A percentile compares a stretch with the other conserved stretches of the same genome.
phyloP scores from a whole-genome alignment of 2,329 filamentous ascomycete genomes.

The Falciphora oryzae region DNA sequence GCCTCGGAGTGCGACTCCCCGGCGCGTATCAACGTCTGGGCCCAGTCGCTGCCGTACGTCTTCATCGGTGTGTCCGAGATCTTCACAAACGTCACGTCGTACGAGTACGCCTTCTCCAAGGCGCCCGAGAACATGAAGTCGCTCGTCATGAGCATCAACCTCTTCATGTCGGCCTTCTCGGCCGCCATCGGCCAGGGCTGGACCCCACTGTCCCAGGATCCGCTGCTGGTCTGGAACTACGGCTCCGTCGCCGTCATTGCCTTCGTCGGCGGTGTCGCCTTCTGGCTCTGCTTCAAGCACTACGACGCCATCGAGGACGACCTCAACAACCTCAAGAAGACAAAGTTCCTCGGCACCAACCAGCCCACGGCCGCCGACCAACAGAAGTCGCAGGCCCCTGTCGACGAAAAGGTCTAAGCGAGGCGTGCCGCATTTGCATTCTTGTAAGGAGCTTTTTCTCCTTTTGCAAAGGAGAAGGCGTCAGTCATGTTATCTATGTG shows the following conservation, averaged over 20 bases:
- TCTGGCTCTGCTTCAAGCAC: slow-evolving; percentile 59
- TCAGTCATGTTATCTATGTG: background rate
- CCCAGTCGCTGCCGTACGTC: slow-evolving; percentile 44
- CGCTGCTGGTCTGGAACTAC: slow-evolving; percentile 71
- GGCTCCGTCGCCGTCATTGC: slow-evolving; percentile 59
- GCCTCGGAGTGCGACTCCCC: slow-evolving; percentile 20
- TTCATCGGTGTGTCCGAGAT: slow-evolving; percentile 45
- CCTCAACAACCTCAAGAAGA: slow-evolving; percentile 45
- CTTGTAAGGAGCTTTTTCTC: background rate
- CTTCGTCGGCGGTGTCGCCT: slow-evolving; percentile 54
- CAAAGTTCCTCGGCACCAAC: slow-evolving; percentile 10
- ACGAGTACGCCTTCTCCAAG: slow-evolving; percentile 73
- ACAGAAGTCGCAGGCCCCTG: slow-evolving; percentile 18
- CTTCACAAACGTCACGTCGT: slow-evolving; percentile 46
- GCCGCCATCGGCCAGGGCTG: slow-evolving; percentile 60
- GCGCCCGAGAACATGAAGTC: slow-evolving; percentile 72
- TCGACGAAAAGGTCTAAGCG: slow-evolving; percentile 9
- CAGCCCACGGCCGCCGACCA: slow-evolving; percentile 10
- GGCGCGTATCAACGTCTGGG: slow-evolving; percentile 54
- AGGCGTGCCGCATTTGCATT: background rate
- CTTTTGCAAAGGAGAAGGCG: background rate
- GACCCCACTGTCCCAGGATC: slow-evolving; percentile 42
- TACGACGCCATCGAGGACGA: slow-evolving; percentile 58
- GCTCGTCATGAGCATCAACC: slow-evolving; percentile 60
- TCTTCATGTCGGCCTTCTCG: slow-evolving; percentile 64